These are phyloP conservation scores for Hysterangium stoloniferum DNA, from an alignment of 768 basidiomycete species.

Conservation along the genomic window DNA sequence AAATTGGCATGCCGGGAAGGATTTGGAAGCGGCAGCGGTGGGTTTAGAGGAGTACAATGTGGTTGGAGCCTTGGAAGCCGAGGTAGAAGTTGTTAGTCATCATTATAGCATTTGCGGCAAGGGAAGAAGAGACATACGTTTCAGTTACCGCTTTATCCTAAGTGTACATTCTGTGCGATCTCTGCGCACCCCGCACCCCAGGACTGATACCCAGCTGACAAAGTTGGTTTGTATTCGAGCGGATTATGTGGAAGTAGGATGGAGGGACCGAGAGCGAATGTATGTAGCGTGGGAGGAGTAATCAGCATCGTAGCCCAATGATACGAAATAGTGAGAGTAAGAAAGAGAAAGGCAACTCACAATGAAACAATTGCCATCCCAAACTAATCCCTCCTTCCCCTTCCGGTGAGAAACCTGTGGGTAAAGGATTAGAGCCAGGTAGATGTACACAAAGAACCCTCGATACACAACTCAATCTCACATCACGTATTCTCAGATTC, in stretches of 20 bases:
- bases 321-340: not conserved
- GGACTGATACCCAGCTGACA: slow-evolving; percentile 67
- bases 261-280: slow-evolving; percentile 77
- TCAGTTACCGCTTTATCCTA: slow-evolving; percentile 74
- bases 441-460: too few species aligned
- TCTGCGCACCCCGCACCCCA: slow-evolving; percentile 74
- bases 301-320: not conserved
- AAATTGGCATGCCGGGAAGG: slow-evolving; percentile 48
- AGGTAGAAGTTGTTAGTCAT: not conserved
- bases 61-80: slow-evolving; percentile 72
- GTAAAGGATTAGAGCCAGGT: too few species aligned
- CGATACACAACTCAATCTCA: too few species aligned
- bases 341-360: slow-evolving; percentile 40
- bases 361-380: slow-evolving; percentile 86
- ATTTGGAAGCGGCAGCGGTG: slow-evolving; percentile 73
- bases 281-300: slow-evolving; percentile 59
- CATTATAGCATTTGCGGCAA: not conserved
- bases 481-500: too few species aligned
- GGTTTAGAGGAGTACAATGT: slow-evolving; percentile 81
- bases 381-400: slow-evolving; percentile 76
- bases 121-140: slow-evolving; percentile 48
- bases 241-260: slow-evolving; percentile 84
- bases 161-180: slow-evolving; percentile 62
- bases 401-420: too few species aligned
- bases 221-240: slow-evolving; percentile 42